Base-by-base conservation (phyloP, 2,329 filamentous ascomycete species). In the Pseudogymnoascus sp. region DNA sequence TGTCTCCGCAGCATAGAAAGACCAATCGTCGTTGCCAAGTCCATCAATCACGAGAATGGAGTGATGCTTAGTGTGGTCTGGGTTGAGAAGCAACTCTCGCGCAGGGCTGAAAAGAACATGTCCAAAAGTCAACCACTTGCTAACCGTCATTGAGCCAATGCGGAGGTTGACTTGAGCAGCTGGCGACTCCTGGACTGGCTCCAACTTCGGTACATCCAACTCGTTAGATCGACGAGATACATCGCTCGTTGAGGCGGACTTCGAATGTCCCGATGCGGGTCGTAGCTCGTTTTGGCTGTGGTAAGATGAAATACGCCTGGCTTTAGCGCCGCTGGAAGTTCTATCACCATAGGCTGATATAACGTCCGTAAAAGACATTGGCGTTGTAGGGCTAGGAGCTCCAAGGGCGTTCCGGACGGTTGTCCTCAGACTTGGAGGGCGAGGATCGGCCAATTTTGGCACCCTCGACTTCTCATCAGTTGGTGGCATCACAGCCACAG, bases 1-100 rank as follows among this genome's bases (percentile, higher is more conserved):
- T 0, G 89, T 91, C 71, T 93, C 85, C 5, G 90, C 89, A 18
- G 89, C 89, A 68, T 92, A 93, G 73, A 91, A 93, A 0, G 90
- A 93, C 90, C 90, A 95, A 71, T 95, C 90, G 67, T 89, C 86
- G 70, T 92, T 93, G n/a, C 90, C 90, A 31, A 95, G 85, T 4
- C 90, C 90, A 75, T 95, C 90, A 63, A 95, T 82, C 16, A 95
- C 88, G 3, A 95, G 80, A 25, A 95, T 85, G 0, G 84, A 86
- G 63, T 78, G 88, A 62, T 76, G 83, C 77, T 81, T 88, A 12
- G 73, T 63, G 4, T 38, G 58, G 8, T 60, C 35, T 31, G 64
- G 77, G 61, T 75, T 77, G 14, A 75, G 80, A 0, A 81, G 76
- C 16, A 83, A 77, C 52, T 90, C 87, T 25, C 90, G 84, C 4